These are phyloP conservation scores for Pseudogymnoascus sp. DNA, from an alignment of 2,329 filamentous ascomycete species.

Conservation along the genomic window DNA sequence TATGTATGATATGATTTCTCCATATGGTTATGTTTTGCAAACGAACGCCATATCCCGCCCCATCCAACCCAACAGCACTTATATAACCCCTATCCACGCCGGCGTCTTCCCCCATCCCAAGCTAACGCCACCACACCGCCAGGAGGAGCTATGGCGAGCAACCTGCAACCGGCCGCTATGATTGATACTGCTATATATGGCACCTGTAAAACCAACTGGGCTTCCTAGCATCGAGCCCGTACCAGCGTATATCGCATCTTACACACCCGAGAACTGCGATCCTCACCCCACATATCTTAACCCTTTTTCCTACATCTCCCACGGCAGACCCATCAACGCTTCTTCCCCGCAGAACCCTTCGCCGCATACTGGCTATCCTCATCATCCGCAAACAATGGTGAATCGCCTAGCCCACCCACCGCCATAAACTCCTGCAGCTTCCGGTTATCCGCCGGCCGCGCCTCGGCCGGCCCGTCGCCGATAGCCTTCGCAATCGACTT, in stretches of 20 bases:
- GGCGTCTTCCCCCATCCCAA: background rate
- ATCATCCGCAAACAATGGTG: slow-evolving; percentile 65
- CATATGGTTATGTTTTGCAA: slow-evolving; percentile 1
- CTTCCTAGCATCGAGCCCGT: background rate
- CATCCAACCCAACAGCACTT: background rate
- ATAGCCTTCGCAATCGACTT: slow-evolving; percentile 31
- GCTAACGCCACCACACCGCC: background rate
- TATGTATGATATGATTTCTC: background rate
- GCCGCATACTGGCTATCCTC: slow-evolving; percentile 39
- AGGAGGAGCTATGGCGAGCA: slow-evolving; percentile 1
- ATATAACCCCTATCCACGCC: slow-evolving; percentile 1
- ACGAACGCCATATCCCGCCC: background rate
- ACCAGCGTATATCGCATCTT: slow-evolving; percentile 5
- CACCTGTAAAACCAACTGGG: background rate
- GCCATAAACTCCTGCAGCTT: slow-evolving; percentile 71
- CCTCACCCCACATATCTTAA: background rate
- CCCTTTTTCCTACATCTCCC: background rate
- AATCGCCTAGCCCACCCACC: slow-evolving; percentile 80
- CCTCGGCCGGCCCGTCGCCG: slow-evolving; percentile 39
- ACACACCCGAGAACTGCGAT: background rate
- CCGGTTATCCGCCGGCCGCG: slow-evolving; percentile 58
- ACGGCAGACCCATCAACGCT: background rate
- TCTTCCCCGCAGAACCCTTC: background rate
- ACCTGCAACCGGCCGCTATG: background rate
- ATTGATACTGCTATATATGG: slow-evolving; percentile 5